phyloP scores from a whole-genome alignment of 1,284 basidiomycete species.

The Pseudozyma thailandica region DNA sequence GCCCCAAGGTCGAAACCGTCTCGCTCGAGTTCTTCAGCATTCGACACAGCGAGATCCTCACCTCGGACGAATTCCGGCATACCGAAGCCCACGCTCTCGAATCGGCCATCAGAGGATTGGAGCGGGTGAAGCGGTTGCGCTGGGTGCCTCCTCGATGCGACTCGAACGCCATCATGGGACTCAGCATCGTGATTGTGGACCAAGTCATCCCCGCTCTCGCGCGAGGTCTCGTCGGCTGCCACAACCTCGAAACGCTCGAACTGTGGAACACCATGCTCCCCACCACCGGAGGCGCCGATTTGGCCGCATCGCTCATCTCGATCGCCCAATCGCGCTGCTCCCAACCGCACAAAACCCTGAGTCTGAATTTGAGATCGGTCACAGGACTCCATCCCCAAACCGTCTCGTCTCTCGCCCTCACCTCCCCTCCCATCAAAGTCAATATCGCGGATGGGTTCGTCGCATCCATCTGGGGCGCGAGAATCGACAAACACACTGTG shows the following conservation, averaged over 20 bases:
- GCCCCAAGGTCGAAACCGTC: constrained; percentile 8
- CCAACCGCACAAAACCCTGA: background rate
- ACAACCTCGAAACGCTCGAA: constrained; percentile 16
- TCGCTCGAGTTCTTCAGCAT: constrained; percentile 43
- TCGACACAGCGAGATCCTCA: constrained; percentile 32
- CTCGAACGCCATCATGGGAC: constrained; percentile 23
- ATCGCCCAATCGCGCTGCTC: background rate
- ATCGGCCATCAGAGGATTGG: constrained; percentile 3
- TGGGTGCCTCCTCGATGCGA: constrained; percentile 36
- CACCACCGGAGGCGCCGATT: constrained; percentile 7
- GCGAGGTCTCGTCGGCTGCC: constrained; percentile 12
- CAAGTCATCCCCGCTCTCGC: constrained; percentile 25
- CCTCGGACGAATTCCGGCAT: constrained; percentile 8
- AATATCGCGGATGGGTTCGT: constrained; percentile 43
- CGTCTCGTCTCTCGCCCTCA: constrained; percentile 16
- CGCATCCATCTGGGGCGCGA: constrained; percentile 35
- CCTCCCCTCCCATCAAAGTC: constrained; percentile 19
- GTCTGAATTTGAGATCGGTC: constrained; percentile 19
- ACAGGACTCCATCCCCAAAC: constrained; percentile 17
- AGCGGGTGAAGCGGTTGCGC: constrained; percentile 4
- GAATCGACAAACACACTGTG: constrained; percentile 17
- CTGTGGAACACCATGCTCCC: constrained; percentile 44
- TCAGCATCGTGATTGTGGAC: constrained; percentile 43
- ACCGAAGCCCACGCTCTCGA: constrained; percentile 17
- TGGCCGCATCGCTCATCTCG: constrained; percentile 20